Base-by-base conservation (phyloP, 2,329 filamentous ascomycete genomes). In the Chalaropsis ovoidea region DNA sequence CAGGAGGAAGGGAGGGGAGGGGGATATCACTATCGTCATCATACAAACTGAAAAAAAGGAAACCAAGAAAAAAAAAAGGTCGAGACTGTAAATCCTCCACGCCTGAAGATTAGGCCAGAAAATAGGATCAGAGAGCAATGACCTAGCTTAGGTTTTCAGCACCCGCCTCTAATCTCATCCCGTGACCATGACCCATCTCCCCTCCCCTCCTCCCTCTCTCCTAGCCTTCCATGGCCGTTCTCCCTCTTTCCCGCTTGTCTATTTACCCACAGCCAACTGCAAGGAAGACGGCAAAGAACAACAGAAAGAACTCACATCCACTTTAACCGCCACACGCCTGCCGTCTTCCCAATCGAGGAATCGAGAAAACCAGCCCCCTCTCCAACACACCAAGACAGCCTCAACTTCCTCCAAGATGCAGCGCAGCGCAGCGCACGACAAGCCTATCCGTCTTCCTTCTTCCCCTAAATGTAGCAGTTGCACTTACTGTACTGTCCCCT, bases 271-370 rank as follows among this genome's bases (percentile, higher is more conserved):
- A 56, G 49, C 6, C 47, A 42, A 27, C 49, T 64, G 49, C 49
- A 64, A 64, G 52, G 31, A 41, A 52, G 43, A 42, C 35, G 47
- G 49, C 10, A 54, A 41, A 54, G 62, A 54, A 63, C 19, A 42
- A 24, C 22, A 19, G 43, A 62, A 39, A 45, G 60, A 24, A 24
- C 35, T 49, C 47, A 54, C 11, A 42, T 24, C 47, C 47, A 52
- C 47, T 52, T 52, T 52, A 52, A 52, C 47, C 47, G 47, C 47
- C 19, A 24, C 47, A 27, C 47, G 24, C 47, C 4, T 24, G 45
- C 45, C 45, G 45, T 11, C 22, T 49, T 22, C 45, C 45, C 2
- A 49, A 49, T 49, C 7, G 45, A 49, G 45, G 7, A 49, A 49
- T 10, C 17, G 45, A n/a, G 45, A 19, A 19, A 49, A n/a, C 45